A percentile compares a stretch with the other conserved stretches of the same genome.
Evolutionary conservation across 768 basidiomycete species (phyloP).

Genomic region (Dentipellis fragilis): DNA sequence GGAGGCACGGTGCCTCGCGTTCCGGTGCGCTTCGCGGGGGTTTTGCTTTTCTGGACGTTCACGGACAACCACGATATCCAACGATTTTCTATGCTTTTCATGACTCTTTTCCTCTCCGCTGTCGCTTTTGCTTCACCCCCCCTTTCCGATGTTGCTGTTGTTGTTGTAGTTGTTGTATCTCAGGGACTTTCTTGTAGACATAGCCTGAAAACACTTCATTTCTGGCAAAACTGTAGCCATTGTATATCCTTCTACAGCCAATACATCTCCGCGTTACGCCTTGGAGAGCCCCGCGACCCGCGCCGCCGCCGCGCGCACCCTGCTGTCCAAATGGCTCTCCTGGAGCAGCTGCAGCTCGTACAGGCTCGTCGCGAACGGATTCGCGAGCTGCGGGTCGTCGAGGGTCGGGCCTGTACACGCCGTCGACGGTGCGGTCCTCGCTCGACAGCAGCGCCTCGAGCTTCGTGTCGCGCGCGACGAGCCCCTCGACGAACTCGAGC

Average conservation of each 20-base stretch:
- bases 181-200: too few species aligned
- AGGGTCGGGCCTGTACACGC: conserved; percentile 77
- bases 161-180: not conserved
- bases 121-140: not conserved
- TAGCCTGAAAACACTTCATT: too few species aligned
- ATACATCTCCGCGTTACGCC: not conserved
- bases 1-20: too few species aligned
- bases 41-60: too few species aligned
- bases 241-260: not conserved
- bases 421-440: conserved; percentile 77
- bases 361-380: conserved; percentile 76
- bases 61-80: too few species aligned
- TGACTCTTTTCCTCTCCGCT: too few species aligned
- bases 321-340: conserved; percentile 53
- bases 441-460: conserved; percentile 80
- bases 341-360: conserved; percentile 70
- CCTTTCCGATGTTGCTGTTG: not conserved
- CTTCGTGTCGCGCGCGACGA: conserved; percentile 70
- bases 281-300: conserved; percentile 32
- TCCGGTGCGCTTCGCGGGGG: too few species aligned
- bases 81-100: too few species aligned
- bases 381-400: conserved; percentile 79
- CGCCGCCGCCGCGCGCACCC: conserved; percentile 57
- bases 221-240: not conserved
- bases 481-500: conserved; percentile 59